These are phyloP conservation scores for Cladosporium sp. DNA, from an alignment of 2,329 filamentous ascomycete species.

Conservation along the genomic window DNA sequence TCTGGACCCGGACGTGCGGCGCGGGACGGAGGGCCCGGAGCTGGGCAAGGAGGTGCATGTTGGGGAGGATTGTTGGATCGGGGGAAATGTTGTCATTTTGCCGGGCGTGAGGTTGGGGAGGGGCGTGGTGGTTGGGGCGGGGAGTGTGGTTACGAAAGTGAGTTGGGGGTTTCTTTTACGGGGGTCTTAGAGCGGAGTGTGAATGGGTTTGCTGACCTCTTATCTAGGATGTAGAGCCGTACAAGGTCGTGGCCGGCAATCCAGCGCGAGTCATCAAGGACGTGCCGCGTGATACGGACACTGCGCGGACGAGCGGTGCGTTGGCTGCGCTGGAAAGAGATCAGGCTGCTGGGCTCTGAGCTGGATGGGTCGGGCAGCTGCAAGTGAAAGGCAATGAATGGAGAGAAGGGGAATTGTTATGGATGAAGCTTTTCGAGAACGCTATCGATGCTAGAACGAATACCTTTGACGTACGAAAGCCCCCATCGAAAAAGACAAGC, in stretches of 20 bases:
- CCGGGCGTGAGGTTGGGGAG: slow-evolving; percentile 73
- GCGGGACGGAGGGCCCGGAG: slow-evolving; percentile 71
- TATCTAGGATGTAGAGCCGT: slow-evolving; percentile 52
- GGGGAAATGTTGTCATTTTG: slow-evolving; percentile 63
- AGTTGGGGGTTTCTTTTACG: slow-evolving; percentile 1
- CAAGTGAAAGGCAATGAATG: not conserved
- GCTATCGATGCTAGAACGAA: not conserved
- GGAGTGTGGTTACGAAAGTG: slow-evolving; percentile 73
- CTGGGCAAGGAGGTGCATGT: slow-evolving; percentile 65
- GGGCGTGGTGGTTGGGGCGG: slow-evolving; percentile 69
- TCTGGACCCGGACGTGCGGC: slow-evolving; percentile 64
- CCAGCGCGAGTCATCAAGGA: slow-evolving; percentile 53
- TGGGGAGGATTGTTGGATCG: slow-evolving; percentile 76
- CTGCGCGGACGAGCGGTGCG: slow-evolving; percentile 25
- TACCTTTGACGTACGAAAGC: not conserved
- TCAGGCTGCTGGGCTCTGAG: slow-evolving; percentile 31
- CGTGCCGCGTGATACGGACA: slow-evolving; percentile 24
- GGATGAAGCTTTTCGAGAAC: not conserved
- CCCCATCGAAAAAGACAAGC: not conserved
- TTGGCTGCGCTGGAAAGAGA: slow-evolving; percentile 21
- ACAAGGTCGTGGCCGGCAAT: slow-evolving; percentile 59
- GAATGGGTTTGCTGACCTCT: slow-evolving; percentile 7
- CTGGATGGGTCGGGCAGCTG: not conserved
- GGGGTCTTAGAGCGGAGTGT: no score
- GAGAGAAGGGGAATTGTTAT: not conserved